Evolutionary conservation across 495 filamentous ascomycete genomes (phyloP), one percentile per base, ranked within the genome.

Genomic region (Glonium stellatum): DNA sequence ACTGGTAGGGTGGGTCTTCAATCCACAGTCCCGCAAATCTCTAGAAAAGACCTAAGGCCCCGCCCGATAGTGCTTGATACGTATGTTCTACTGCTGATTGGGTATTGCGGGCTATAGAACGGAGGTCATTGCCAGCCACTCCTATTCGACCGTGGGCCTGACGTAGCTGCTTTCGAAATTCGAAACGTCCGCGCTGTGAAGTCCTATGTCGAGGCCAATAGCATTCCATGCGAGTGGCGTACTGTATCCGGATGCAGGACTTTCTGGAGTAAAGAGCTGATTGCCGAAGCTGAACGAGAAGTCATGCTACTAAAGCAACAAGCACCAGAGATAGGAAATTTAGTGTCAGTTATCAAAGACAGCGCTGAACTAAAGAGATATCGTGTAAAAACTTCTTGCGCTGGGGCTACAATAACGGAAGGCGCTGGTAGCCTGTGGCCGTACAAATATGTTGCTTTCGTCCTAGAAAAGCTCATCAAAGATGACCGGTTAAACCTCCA

Each of bases 91-190:
- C 13, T 51, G 48, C 48, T 51, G 48, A 51, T 27, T 25, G 21
- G 48, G 13, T 42, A 35, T 25, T 22, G 21, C 10, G 11, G 23
- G 0, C 9, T 13, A 51, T 64, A 82, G 75, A 91, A 91, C 68
- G 87, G 87, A 49, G 87, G 87, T 6, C 87, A 91, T 66, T 88
- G 85, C 70, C 84, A 87, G 55, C 84, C 87, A 6, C 65, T 79
- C 0, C 66, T 87, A 48, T 87, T 84, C 71, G 67, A 72, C 0
- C 69, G 72, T 42, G 55, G 68, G 5, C 72, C 78, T 18, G 69
- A 81, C 18, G 73, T 87, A 36, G 82, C 80, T 10, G 69, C 69
- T 1, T 91, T 90, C 68, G 86, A 91, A 68, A 71, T 88, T 21
- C 70, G 71, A 31, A 88, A 85, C 54, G 83, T 77, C 61, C 50